Evolutionary conservation across 139 green algal species (phyloP).

Genomic region (Chlamydomonas schloesseri): DNA sequence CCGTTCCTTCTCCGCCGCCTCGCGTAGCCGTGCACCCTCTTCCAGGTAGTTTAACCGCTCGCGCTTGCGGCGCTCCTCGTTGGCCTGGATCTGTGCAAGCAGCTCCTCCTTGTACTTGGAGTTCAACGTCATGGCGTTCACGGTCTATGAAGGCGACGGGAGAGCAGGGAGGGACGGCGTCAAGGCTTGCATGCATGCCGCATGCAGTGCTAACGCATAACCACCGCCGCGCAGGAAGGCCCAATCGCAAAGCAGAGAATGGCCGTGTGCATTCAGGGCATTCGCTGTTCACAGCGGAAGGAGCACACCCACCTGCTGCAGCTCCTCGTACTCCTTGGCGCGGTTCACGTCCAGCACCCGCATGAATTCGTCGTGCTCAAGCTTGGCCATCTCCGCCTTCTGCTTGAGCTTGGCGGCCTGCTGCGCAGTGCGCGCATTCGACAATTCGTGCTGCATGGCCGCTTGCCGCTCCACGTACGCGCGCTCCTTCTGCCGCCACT

Average conservation of each 20-base stretch:
- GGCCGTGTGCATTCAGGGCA: too few species aligned
- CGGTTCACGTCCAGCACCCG: conserved; percentile 79
- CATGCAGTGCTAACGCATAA: too few species aligned
- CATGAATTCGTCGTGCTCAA: conserved; percentile 85
- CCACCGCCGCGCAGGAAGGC: too few species aligned
- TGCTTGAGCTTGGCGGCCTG: conserved; percentile 76
- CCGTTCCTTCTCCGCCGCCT: conserved; percentile 66
- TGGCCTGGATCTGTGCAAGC: conserved; percentile 70
- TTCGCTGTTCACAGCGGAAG: too few species aligned
- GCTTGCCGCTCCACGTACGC: conserved; percentile 63
- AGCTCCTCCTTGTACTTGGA: conserved; percentile 83
- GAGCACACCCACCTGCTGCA: conserved; percentile 62
- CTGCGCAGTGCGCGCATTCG: conserved; percentile 77
- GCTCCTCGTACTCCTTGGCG: conserved; percentile 72
- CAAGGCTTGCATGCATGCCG: too few species aligned
- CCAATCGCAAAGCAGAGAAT: not conserved
- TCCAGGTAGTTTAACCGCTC: conserved; percentile 71
- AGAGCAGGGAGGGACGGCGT: too few species aligned
- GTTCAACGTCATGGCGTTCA: conserved; percentile 57
- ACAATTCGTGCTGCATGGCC: conserved; percentile 76
- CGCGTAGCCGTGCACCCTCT: conserved; percentile 69
- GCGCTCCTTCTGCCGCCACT: conserved; percentile 83
- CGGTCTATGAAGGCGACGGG: conserved; percentile 15
- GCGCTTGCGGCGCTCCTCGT: conserved; percentile 66
- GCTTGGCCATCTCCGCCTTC: conserved; percentile 76